phyloP scores from a whole-genome alignment of 2,329 filamentous ascomycete genomes.

The Fusarium miscanthi region DNA sequence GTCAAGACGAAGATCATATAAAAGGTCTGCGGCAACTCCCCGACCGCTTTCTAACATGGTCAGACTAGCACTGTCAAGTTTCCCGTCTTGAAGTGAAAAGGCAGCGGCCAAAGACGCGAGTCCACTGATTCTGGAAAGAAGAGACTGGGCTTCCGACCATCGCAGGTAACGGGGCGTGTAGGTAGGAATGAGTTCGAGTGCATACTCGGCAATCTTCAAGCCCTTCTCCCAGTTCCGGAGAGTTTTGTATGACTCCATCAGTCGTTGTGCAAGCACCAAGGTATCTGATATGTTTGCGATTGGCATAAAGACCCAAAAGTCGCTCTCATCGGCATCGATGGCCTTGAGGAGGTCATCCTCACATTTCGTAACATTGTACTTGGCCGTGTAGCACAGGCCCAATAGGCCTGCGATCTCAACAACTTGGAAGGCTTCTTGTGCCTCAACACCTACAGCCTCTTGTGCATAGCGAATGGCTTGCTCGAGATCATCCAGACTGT shows the following conservation, averaged over 20 bases:
- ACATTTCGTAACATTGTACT: background rate
- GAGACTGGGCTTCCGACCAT: background rate
- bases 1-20: background rate
- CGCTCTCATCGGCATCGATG: background rate
- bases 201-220: background rate
- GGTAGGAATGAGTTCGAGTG: background rate
- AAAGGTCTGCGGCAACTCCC: background rate
- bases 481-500: accelerated
- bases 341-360: background rate
- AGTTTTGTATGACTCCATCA: background rate
- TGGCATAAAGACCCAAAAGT: background rate
- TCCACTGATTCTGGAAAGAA: background rate
- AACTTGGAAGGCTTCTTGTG: background rate
- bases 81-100: accelerated
- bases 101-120: background rate
- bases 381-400: background rate
- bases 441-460: accelerated
- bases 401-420: background rate
- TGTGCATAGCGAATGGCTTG: accelerated
- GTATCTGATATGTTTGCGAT: background rate
- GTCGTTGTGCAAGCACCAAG: background rate
- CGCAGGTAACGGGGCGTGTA: background rate
- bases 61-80: accelerated
- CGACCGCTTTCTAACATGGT: background rate
- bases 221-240: background rate